Base-by-base conservation (phyloP, 306 rosid genomes). In the Datisca glomerata region DNA sequence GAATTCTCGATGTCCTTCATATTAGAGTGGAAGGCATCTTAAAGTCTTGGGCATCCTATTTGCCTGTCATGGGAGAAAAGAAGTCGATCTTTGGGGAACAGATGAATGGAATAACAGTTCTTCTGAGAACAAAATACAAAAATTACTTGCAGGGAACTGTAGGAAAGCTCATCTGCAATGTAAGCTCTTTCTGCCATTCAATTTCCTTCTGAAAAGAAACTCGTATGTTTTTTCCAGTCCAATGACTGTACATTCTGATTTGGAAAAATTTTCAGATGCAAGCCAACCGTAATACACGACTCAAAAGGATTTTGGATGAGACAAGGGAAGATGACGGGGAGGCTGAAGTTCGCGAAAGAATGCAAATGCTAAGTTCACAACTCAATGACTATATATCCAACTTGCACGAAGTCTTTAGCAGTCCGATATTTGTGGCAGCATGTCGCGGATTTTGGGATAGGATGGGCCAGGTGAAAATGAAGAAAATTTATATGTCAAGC, bases 371-470 rank as follows among this genome's bases (percentile, higher is more conserved):
- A 45, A 83, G 73, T 49, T 72, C 81, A 59, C 93, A 74, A 49
- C 84, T 89, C 34, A 66, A 60, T 32, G 97, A 76, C 48, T 74
- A 81, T 49, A 70, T 89, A 53, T 77, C 93, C 39, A 89, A 89
- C 71, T 57, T 83, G 73, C 97, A 83, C 41, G 95, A 70, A 35
- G 91, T 89, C 45, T 89, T 89, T 37, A 67, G 83, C 24, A 75
- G 79, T 66, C 85, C 68, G 53, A 77, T 89, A 43, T 89, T 83
- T 36, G 70, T 75, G 35, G 79, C 97, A 21, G 65, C 67, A 45
- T 77, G 84, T 22, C 93, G 95, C 6, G 97, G 95, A 57, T 66
- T 74, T 34, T 89, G 97, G 97, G 91, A 89, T 25, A 77, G 84
- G 60, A 83, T 72, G 93, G 97, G 97, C 63, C 79, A 89, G 95